Conservation (phyloP, 768 basidiomycete genomes). For the Lentinula sp. region DNA sequence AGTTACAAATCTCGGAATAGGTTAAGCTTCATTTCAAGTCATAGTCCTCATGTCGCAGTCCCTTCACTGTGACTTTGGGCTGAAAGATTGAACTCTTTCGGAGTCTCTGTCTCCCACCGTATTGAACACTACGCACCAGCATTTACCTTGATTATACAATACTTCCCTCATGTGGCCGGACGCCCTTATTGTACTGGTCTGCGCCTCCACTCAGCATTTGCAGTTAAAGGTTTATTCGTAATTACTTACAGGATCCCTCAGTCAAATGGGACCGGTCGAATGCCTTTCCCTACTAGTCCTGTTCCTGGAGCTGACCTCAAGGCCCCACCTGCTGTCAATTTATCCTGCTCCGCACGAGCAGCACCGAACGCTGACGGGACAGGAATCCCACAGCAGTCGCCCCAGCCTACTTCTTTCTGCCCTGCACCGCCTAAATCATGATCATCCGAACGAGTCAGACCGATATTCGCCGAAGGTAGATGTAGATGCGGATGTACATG, state of each 20-base stretch:
- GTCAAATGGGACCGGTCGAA: conserved; percentile 79
- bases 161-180: no score
- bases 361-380: conserved; percentile 82
- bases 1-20: no score
- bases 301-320: conserved; percentile 19
- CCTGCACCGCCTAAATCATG: conserved; percentile 36
- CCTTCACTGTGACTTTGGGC: no score
- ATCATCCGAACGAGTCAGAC: conserved; percentile 13
- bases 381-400: conserved; percentile 88
- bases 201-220: no score
- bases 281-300: conserved; percentile 51
- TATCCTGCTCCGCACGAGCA: conserved; percentile 45
- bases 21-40: no score
- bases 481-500: conserved; percentile 37
- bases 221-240: no score
- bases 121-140: no score
- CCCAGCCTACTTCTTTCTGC: conserved; percentile 63
- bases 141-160: no score
- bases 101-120: no score
- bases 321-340: conserved; percentile 9
- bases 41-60: no score
- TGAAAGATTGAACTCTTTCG: no score
- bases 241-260: conserved; percentile 16
- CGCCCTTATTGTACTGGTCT: no score
- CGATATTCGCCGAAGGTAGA: not conserved